Conservation (phyloP, 371 early-diverging fungal genomes). For the Mortierella sp. region DNA sequence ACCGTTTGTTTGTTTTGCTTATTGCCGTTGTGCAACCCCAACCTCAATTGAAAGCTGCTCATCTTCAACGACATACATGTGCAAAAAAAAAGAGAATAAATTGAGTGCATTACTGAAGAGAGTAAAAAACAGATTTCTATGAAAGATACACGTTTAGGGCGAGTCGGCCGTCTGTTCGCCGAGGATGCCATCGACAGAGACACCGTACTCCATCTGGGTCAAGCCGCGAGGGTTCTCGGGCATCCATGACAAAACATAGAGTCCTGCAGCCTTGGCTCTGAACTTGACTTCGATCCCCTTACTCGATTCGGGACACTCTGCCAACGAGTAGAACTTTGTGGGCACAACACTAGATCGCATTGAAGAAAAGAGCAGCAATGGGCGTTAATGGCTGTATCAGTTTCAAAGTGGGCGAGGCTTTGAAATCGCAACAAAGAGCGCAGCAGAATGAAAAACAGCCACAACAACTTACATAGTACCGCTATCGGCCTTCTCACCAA, state of each 20-base stretch:
- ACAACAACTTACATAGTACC: conserved; percentile 42
- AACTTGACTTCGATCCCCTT: conserved; percentile 51
- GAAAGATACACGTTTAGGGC: conserved; percentile 8
- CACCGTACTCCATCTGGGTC: conserved; percentile 56
- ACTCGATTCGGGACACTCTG: conserved; percentile 33
- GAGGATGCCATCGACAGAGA: conserved; percentile 44
- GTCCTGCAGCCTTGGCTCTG: conserved; percentile 46
- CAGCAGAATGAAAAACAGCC: background rate
- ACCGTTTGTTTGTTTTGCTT: too few species aligned
- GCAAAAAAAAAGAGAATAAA: background rate
- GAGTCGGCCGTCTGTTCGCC: conserved; percentile 38
- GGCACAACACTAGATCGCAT: conserved; percentile 38
- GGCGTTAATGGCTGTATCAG: background rate
- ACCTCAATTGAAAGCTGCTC: background rate
- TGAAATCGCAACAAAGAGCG: background rate
- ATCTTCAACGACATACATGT: background rate
- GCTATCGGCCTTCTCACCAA: conserved; percentile 47
- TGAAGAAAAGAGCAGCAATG: background rate
- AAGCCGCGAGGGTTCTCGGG: conserved; percentile 45
- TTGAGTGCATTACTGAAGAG: background rate
- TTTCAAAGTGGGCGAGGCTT: background rate
- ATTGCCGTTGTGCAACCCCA: background rate
- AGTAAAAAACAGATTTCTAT: background rate
- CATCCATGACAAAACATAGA: conserved; percentile 55
- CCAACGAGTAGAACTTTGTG: conserved; percentile 34